Conservation (phyloP, 768 basidiomycete species). For the Tylopilus intermedius region DNA sequence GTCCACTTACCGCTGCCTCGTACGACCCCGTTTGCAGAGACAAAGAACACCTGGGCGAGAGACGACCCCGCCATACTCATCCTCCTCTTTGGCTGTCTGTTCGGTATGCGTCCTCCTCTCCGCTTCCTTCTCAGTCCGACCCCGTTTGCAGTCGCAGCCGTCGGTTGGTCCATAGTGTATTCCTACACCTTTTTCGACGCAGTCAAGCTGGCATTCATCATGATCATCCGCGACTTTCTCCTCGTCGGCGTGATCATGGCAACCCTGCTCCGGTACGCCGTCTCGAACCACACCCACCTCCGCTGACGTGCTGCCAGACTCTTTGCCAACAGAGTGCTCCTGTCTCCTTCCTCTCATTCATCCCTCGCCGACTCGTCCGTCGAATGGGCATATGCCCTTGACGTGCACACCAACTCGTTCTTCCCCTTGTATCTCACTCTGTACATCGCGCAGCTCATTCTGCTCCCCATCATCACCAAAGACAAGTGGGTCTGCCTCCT, state of each 20-base stretch:
- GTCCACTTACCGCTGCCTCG: not conserved
- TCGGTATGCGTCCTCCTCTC: slow-evolving; percentile 39
- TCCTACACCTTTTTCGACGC: slow-evolving; percentile 53
- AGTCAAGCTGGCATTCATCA: slow-evolving; percentile 63
- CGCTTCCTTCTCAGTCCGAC: not conserved
- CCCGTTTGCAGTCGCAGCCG: slow-evolving; percentile 56
- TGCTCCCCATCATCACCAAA: slow-evolving; percentile 76
- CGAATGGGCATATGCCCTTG: slow-evolving; percentile 94
- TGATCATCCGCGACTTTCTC: slow-evolving; percentile 89
- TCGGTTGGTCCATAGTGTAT: slow-evolving; percentile 86
- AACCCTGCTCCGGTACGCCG: slow-evolving; percentile 64
- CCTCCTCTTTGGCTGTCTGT: slow-evolving; percentile 74
- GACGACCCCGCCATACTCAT: slow-evolving; percentile 96
- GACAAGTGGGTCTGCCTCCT: slow-evolving; percentile 93
- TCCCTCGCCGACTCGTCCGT: slow-evolving; percentile 66
- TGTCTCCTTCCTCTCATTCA: slow-evolving; percentile 70
- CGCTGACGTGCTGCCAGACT: slow-evolving; percentile 40
- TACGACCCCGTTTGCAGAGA: slow-evolving; percentile 52
- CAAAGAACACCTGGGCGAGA: slow-evolving; percentile 96
- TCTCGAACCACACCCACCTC: slow-evolving; percentile 2
- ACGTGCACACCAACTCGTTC: slow-evolving; percentile 95
- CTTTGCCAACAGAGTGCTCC: slow-evolving; percentile 64
- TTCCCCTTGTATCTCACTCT: slow-evolving; percentile 90
- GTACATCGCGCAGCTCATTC: slow-evolving; percentile 83
- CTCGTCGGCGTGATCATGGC: slow-evolving; percentile 70